Conservation (phyloP, 805 yeast genomes). For the Kodamaea nitidulidarum region DNA sequence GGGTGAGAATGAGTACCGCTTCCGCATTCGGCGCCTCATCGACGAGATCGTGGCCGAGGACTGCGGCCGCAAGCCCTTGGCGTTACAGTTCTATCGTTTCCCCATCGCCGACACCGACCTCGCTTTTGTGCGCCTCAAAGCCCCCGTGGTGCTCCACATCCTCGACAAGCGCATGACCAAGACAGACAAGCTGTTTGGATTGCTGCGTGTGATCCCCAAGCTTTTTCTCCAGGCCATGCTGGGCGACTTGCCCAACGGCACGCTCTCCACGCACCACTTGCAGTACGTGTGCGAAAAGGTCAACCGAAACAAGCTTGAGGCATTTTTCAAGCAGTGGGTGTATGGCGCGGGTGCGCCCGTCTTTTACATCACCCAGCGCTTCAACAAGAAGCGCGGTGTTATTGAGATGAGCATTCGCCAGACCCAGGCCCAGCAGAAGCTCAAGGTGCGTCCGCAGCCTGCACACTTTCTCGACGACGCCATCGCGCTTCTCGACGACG, state of each 20-base stretch:
- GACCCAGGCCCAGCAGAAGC: constrained; percentile 65
- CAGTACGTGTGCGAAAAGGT: constrained; percentile 94
- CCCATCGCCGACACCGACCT: constrained; percentile 65
- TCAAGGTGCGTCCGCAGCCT: constrained; percentile 31
- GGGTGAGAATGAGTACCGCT: constrained; percentile 82
- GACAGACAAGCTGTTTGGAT: constrained; percentile 90
- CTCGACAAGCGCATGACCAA: constrained; percentile 92
- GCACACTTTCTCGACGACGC: constrained; percentile 47
- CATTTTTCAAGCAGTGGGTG: constrained; percentile 92
- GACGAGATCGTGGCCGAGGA: constrained; percentile 71
- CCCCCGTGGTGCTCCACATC: constrained; percentile 81
- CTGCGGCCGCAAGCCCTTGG: constrained; percentile 77
- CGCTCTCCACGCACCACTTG: constrained; percentile 77
- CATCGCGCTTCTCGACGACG: constrained; percentile 38
- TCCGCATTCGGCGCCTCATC: constrained; percentile 57
- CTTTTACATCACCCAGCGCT: constrained; percentile 83
- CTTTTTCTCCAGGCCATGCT: constrained; percentile 92
- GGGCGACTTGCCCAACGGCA: constrained; percentile 78
- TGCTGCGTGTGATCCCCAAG: constrained; percentile 87
- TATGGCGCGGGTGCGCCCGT: constrained; percentile 84
- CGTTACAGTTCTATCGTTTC: constrained; percentile 57
- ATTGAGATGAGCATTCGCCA: constrained; percentile 94
- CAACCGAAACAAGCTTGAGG: constrained; percentile 75
- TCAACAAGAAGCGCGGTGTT: constrained; percentile 89
- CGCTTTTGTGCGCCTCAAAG: constrained; percentile 67